phyloP scores from a whole-genome alignment of 768 basidiomycete genomes.

The Obba rivulosa region DNA sequence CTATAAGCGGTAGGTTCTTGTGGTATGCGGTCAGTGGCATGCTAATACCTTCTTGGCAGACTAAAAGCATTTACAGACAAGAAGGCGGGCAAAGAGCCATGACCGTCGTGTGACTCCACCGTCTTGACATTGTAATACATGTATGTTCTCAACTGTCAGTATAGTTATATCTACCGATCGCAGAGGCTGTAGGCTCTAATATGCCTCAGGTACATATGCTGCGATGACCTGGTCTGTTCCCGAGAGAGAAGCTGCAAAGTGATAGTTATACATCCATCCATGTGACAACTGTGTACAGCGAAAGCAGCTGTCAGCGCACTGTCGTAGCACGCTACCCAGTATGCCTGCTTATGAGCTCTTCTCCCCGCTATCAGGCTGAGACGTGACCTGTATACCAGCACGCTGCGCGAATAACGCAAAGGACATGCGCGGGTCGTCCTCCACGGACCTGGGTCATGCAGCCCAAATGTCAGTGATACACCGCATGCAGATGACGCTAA shows the following conservation, averaged over 20 bases:
- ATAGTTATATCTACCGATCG: no score
- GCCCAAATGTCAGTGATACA: background rate
- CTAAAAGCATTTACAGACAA: constrained; percentile 29
- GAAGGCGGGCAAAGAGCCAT: constrained; percentile 12
- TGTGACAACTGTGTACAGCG: no score
- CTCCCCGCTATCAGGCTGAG: no score
- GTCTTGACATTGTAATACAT: background rate
- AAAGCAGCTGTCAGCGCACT: no score
- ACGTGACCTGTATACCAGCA: constrained; percentile 12
- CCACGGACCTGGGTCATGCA: constrained; percentile 12
- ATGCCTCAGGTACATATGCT: no score
- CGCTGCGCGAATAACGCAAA: constrained; percentile 20
- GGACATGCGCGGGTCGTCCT: constrained; percentile 19
- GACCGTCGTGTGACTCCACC: background rate
- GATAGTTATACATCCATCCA: no score
- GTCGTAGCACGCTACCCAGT: no score
- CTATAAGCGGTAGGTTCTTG: constrained; percentile 44
- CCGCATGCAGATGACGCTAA: background rate
- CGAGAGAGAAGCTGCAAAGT: no score
- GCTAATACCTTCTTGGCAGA: constrained; percentile 5
- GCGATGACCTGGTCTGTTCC: no score
- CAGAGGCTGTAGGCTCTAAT: no score
- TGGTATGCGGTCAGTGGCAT: background rate
- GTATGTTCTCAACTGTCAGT: no score
- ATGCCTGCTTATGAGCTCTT: no score